These are phyloP conservation scores for Magnusiomyces paraingens DNA, from an alignment of 1,139 yeast species.

Conservation along the genomic window DNA sequence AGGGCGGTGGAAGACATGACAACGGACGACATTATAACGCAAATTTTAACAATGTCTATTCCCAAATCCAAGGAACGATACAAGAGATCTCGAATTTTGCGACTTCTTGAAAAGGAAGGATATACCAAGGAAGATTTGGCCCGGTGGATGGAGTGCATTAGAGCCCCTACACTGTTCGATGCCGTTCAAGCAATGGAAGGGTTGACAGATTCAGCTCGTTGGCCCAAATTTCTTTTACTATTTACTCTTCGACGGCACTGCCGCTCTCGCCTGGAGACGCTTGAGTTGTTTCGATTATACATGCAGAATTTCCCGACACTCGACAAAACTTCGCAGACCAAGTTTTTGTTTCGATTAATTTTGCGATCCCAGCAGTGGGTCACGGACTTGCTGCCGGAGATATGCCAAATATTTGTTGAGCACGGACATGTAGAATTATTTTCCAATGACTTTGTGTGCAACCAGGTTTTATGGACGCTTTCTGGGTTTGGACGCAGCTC, in stretches of 20 bases:
- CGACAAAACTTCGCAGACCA: slow-evolving; percentile 21
- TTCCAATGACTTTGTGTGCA: slow-evolving; percentile 17
- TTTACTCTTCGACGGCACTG: slow-evolving; percentile 26
- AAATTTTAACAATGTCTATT: background rate
- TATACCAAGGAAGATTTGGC: slow-evolving; percentile 18
- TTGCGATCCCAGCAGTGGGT: slow-evolving; percentile 21
- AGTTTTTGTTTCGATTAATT: slow-evolving; percentile 22
- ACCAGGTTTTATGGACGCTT: slow-evolving; percentile 30
- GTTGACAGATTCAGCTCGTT: slow-evolving; percentile 12
- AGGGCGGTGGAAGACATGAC: background rate
- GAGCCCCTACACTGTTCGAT: slow-evolving; percentile 17
- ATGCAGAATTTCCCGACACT: slow-evolving; percentile 16
- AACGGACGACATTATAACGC: background rate
- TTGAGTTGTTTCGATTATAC: slow-evolving; percentile 21
- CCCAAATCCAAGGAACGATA: background rate
- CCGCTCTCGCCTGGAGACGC: slow-evolving; percentile 24
- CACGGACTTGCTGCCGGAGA: slow-evolving; percentile 27
- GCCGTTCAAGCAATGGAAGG: slow-evolving; percentile 23
- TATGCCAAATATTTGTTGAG: slow-evolving; percentile 23
- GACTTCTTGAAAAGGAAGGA: slow-evolving; percentile 16
- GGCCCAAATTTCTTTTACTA: slow-evolving; percentile 30
- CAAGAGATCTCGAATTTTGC: slow-evolving; percentile 1
- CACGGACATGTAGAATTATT: slow-evolving; percentile 16
- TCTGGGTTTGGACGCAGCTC: slow-evolving; percentile 25
- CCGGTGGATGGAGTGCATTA: slow-evolving; percentile 24